Base-by-base conservation (phyloP, 441 rosid species). In the Codiaeum variegatum region DNA sequence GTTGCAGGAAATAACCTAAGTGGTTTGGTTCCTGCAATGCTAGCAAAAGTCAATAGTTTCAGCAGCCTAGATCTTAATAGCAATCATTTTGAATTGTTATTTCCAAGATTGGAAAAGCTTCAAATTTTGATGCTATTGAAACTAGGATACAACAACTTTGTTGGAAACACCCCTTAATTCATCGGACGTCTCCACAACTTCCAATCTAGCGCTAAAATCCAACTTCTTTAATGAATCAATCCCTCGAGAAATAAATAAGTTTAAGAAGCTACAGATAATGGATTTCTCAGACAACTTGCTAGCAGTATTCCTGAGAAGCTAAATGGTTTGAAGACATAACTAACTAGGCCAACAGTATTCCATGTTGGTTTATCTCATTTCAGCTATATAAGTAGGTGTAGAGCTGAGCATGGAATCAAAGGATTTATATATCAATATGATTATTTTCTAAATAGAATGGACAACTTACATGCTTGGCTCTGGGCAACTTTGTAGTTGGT, bases 381-480 rank as follows among this genome's bases (percentile, higher is more conserved):
- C 78, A 73, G 2, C 87, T 83, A 31, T 71, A 87, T 71, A 80
- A 61, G 71, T 79, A 81, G 29, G 83, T 80, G 72, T 24, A 68
- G 74, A 47, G 70, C 68, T 71, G 77, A 78, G 67, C 81, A 81
- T 59, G 75, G 68, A 18, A 73, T 80, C 73, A 73, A 70, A 84
- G 66, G 66, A 62, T 46, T 85, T 61, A 76, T 76, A 70, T 76
- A 82, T 42, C 82, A 75, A 55, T 87, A 72, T 72, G 79, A 85
- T 7, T 85, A 81, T n/a, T n/a, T 15, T 69, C 28, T 15, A n/a
- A 66, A 40, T 31, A 60, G 56, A 73, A 52, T 32, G 49, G 70
- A 72, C 28, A 66, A 44, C 88, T 81, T 86, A 95, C 99, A 83
- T 84, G 97, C 85, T 95, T 95, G 76, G 84, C 96, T 85, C 98